A percentile compares a stretch with the other conserved stretches of the same genome.
These are phyloP conservation scores for Nannochloropsis salina DNA, from an alignment of 108 stramenopile species.

Conservation along the genomic window DNA sequence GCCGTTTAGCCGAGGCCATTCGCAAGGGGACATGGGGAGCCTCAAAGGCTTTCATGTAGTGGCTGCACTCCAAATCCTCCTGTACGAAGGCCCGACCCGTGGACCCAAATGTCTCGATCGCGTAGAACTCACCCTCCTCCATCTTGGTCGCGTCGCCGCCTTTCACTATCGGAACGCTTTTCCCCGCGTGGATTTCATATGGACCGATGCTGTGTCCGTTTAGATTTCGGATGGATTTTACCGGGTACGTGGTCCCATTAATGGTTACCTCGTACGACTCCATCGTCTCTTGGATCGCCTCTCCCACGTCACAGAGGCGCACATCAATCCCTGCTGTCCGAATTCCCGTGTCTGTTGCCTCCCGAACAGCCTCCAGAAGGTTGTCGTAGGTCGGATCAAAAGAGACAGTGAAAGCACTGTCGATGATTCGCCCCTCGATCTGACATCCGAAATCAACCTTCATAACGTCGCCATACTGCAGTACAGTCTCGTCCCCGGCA, in stretches of 20 bases:
- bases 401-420: slow-evolving; percentile 93
- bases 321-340: slow-evolving; percentile 90
- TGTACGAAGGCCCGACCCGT: slow-evolving; percentile 73
- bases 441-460: slow-evolving; percentile 95
- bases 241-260: slow-evolving; percentile 79
- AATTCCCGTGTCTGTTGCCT: slow-evolving; percentile 91
- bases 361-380: slow-evolving; percentile 82
- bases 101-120: slow-evolving; percentile 95
- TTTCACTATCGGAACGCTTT: slow-evolving; percentile 93
- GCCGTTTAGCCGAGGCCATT: slow-evolving; percentile 62
- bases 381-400: slow-evolving; percentile 89
- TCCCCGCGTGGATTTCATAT: slow-evolving; percentile 95
- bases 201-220: slow-evolving; percentile 96
- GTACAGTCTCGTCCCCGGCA: slow-evolving; percentile 81
- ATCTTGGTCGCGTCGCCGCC: slow-evolving; percentile 78
- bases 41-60: slow-evolving; percentile 96
- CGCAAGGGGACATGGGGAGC: slow-evolving; percentile 90
- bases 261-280: slow-evolving; percentile 94
- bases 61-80: slow-evolving; percentile 95
- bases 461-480: slow-evolving; percentile 48
- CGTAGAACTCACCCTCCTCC: slow-evolving; percentile 97
- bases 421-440: slow-evolving; percentile 97
- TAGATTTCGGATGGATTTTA: slow-evolving; percentile 84
- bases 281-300: slow-evolving; percentile 93
- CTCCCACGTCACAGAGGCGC: slow-evolving; percentile 90